Evolutionary conservation across 495 filamentous ascomycete species (phyloP), one percentile per base, ranked within the genome.

Genomic region (Chlorociboria aeruginascens): DNA sequence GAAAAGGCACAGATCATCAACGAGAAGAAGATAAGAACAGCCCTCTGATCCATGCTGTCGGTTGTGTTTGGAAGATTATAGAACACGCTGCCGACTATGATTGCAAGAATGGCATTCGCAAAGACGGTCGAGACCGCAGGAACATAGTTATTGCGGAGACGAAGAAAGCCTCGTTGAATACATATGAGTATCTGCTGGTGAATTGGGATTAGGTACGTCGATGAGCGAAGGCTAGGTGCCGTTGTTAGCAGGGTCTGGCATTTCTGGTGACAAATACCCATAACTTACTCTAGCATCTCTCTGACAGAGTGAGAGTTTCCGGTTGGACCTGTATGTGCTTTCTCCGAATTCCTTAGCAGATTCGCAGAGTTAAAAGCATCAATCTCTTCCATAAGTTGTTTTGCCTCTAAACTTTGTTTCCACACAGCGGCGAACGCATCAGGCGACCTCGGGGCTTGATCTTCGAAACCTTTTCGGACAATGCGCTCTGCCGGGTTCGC

Each of bases 1-100:
- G n/a, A n/a, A n/a, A 92, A 69, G 20, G 83, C 73, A 56, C 89
- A 89, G 69, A 89, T 88, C 14, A 95, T 64, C 10, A 92, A 63
- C 36, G 83, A 73, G 57, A 85, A 85, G 64, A 90, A 92, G 34
- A 68, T 43, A 40, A 67, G 61, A 48, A 69, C 75, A 31, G 69
- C 73, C 8, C 74, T 65, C 6, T 17, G 14, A 13, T 31, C 45
- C 20, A 54, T 49, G 3, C 45, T 29, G 14, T 9, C 75, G 70
- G 31, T 89, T 57, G 10, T 76, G 78, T 58, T 73, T 77, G 7
- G 51, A 75, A 57, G 74, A 25, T 68, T 69, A 49, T 63, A 71
- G 43, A 68, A 67, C 30, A 72, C 45, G 55, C 66, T 64, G n/a
- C 63, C 61, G 11, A 68, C 58, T 25, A 71, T 63, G 4, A 72